These are phyloP conservation scores for Sicyos baderoa DNA, from an alignment of 306 rosid genomes.

Conservation along the genomic window DNA sequence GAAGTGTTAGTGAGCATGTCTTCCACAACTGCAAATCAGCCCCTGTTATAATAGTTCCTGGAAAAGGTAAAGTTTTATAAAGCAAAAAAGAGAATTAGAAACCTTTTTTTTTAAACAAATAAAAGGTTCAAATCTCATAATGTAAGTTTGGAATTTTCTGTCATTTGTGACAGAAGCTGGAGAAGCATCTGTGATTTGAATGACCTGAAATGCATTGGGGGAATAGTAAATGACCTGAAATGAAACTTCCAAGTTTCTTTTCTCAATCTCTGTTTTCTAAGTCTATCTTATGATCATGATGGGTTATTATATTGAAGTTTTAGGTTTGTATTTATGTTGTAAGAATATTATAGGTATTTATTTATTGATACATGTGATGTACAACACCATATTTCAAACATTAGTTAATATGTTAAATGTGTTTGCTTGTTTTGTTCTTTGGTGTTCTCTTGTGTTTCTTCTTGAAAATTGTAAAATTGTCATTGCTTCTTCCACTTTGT, in stretches of 20 bases:
- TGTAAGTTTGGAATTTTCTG: background rate
- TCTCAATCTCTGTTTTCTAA: background rate
- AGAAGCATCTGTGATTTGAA: constrained; percentile 45
- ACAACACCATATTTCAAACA: background rate
- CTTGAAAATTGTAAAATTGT: background rate
- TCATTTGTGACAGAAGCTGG: constrained; percentile 43
- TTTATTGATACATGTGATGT: background rate
- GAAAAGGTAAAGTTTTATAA: constrained; percentile 38
- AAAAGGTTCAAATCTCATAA: background rate
- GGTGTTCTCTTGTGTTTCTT: background rate
- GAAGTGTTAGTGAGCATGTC: constrained; percentile 80
- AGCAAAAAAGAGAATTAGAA: background rate
- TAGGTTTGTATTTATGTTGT: background rate
- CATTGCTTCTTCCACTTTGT: too few species aligned
- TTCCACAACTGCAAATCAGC: constrained; percentile 73
- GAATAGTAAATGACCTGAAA: too few species aligned
- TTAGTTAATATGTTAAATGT: constrained; percentile 5
- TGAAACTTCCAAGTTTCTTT: background rate
- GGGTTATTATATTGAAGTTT: background rate
- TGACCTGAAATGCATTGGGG: too few species aligned
- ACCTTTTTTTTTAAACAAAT: background rate
- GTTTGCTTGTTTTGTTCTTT: background rate
- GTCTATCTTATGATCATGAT: background rate
- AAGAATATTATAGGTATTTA: background rate
- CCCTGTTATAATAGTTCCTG: constrained; percentile 78